Evolutionary conservation across 345 rosid species (phyloP).

Genomic region (Hypericum androsaemum): DNA sequence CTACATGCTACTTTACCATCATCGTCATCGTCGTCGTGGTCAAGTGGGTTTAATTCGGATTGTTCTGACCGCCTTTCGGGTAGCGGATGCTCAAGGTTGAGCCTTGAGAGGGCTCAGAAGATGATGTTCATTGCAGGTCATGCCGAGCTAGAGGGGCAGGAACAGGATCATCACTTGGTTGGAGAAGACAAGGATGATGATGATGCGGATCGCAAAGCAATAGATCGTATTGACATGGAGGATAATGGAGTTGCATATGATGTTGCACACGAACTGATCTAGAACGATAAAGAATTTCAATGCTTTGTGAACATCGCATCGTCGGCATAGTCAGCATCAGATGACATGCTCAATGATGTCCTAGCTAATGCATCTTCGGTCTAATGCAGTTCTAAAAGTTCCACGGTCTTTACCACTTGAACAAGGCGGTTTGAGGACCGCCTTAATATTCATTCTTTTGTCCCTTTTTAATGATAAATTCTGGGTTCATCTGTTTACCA

Average conservation of each 20-base stretch:
- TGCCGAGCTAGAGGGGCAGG: slow-evolving; percentile 40
- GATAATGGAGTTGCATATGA: too few species aligned
- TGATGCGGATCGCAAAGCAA: slow-evolving; percentile 18
- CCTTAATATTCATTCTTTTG: too few species aligned
- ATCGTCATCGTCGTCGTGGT: background rate
- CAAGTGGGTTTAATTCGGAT: slow-evolving; percentile 38
- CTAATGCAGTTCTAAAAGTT: slow-evolving; percentile 29
- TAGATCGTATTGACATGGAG: too few species aligned
- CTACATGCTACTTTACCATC: slow-evolving; percentile 33
- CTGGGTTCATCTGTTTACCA: too few species aligned
- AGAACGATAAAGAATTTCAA: too few species aligned
- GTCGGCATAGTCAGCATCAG: background rate
- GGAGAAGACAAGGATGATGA: slow-evolving; percentile 48
- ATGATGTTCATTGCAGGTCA: slow-evolving; percentile 50
- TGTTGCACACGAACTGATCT: too few species aligned
- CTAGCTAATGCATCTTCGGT: slow-evolving; percentile 33
- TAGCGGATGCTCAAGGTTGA: slow-evolving; percentile 27
- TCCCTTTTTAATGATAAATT: too few species aligned
- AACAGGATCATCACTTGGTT: slow-evolving; percentile 17
- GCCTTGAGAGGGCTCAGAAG: slow-evolving; percentile 46
- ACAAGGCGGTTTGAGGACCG: too few species aligned
- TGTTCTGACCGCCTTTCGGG: slow-evolving; percentile 35
- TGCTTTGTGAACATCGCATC: too few species aligned
- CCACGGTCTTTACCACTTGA: too few species aligned
- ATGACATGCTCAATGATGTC: slow-evolving; percentile 37